Conservation (phyloP, 345 rosid species). For the Turritis glabra region DNA sequence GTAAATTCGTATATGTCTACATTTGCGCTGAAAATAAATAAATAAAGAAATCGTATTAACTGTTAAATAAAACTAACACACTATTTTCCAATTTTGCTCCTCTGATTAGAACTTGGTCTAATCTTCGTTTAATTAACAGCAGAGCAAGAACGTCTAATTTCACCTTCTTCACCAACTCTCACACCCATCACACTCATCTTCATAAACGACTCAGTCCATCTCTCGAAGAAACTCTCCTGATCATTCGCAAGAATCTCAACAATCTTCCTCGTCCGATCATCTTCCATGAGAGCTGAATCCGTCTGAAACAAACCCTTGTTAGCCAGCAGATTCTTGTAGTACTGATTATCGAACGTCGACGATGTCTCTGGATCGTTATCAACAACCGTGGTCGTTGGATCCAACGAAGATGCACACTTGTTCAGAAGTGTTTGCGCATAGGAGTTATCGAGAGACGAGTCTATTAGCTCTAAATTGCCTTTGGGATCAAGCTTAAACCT, state of each 20-base stretch:
- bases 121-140: neutral
- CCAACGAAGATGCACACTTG: constrained; percentile 51
- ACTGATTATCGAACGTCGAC: constrained; percentile 62
- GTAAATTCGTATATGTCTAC: too few species aligned
- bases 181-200: constrained; percentile 71
- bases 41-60: too few species aligned
- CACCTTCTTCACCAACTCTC: constrained; percentile 66
- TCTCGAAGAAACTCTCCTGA: constrained; percentile 53
- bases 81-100: too few species aligned
- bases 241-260: constrained; percentile 59
- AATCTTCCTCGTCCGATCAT: constrained; percentile 52
- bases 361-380: constrained; percentile 66
- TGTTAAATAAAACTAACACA: too few species aligned
- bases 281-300: constrained; percentile 61
- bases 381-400: constrained; percentile 42
- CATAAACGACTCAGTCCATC: constrained; percentile 71
- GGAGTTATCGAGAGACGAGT: constrained; percentile 51
- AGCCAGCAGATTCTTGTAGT: constrained; percentile 51
- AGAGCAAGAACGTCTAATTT: constrained; percentile 70
- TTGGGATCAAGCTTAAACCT: constrained; percentile 52
- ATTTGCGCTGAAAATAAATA: too few species aligned
- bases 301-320: constrained; percentile 75
- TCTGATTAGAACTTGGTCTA: too few species aligned
- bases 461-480: constrained; percentile 51
- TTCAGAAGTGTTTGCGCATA: constrained; percentile 56